Base-by-base conservation (phyloP, 1,139 yeast genomes). In the Debaryomyces robertsiae region DNA sequence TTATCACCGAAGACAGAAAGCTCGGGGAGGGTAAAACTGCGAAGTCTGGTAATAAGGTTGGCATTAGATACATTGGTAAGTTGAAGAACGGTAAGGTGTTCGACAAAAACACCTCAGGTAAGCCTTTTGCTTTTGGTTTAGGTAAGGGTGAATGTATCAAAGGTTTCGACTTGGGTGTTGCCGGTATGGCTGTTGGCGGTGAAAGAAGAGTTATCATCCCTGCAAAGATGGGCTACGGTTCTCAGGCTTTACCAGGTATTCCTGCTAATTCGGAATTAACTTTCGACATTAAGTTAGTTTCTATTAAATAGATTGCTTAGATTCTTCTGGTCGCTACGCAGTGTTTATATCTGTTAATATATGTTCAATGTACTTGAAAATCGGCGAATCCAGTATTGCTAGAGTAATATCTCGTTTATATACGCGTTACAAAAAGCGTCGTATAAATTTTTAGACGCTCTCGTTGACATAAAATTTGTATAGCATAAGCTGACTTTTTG, bases 131-230 rank as follows among this genome's bases (percentile, higher is more conserved):
- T 49, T 94, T 93, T 71, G 81, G 80, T 51, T 80, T 93, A 55
- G 98, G 98, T 58, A 88, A 86, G 67, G 98, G 98, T 61, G 98
- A 94, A 72, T 96, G 95, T 60, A 94, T 94, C 75, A 89, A 88
- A 69, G 98, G 98, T 50, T 93, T 96, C 85, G 99, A 93, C 65
- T 78, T 91, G 58, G 98, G 98, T 76, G 95, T 93, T 57, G 89
- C 91, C 44, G 98, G 98, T 65, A 91, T 94, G 98, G 82, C 95
- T 47, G 95, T 89, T 62, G 96, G 96, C 57, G 98, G 98, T 61
- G 98, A 94, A 78, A 90, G 99, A 79, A 84, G 98, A 75, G 90
- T 94, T 51, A 78, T 89, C 49, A 88, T 94, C 54, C 99, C 99
- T 54, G 84, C 98, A 44, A 81, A 93, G 61, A 87, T 88, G 83